phyloP scores from a whole-genome alignment of 371 early-diverging fungal genomes.

The Lichtheimia ornata region DNA sequence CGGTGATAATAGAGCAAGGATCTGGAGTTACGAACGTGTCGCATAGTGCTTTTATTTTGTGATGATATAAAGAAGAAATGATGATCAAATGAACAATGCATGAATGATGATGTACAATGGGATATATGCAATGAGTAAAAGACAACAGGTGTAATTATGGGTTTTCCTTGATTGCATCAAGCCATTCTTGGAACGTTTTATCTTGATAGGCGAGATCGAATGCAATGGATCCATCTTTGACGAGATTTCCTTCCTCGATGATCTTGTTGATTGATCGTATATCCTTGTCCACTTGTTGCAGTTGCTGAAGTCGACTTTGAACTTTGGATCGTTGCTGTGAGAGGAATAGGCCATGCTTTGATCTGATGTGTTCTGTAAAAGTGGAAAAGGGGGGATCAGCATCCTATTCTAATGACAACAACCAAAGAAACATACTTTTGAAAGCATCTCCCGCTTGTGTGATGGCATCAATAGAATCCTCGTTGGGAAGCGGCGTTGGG shows the following conservation, averaged over 20 bases:
- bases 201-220: slow-evolving; percentile 12
- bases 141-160: too few relatives aligned
- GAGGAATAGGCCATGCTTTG: slow-evolving; percentile 1
- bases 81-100: too few relatives aligned
- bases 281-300: slow-evolving; percentile 3
- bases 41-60: background rate
- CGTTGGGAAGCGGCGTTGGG: background rate
- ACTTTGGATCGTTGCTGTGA: background rate
- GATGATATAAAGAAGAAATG: too few relatives aligned
- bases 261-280: background rate
- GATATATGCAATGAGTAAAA: too few relatives aligned
- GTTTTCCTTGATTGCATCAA: background rate
- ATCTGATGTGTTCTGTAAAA: background rate
- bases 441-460: slow-evolving; percentile 1
- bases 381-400: background rate
- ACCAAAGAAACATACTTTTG: background rate
- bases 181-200: slow-evolving; percentile 10
- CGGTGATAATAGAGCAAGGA: slow-evolving; percentile 92
- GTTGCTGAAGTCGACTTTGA: background rate
- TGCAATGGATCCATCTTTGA: slow-evolving; percentile 11
- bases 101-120: too few relatives aligned
- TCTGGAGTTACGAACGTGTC: slow-evolving; percentile 80
- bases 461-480: slow-evolving; percentile 10
- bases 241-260: slow-evolving; percentile 7
- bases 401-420: background rate